phyloP scores from a whole-genome alignment of 805 yeast species.

The Wickerhamomyces silvicola region DNA sequence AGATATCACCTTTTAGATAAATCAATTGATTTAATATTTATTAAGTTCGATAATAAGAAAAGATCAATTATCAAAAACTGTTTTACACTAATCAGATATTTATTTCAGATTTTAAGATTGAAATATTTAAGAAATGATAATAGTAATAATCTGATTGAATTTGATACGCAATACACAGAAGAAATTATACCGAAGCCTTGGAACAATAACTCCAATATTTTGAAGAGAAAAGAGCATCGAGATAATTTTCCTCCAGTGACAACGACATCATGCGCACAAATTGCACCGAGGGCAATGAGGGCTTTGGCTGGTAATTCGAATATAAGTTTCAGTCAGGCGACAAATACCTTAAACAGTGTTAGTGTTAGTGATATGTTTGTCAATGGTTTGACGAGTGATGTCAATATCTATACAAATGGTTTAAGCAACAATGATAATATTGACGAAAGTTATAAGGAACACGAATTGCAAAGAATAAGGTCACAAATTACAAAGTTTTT shows the following conservation, averaged over 20 bases:
- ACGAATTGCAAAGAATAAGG: conserved; percentile 23
- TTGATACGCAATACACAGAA: conserved; percentile 19
- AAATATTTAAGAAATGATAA: conserved; percentile 22
- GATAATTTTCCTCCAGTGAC: conserved; percentile 7
- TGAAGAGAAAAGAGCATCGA: conserved; percentile 7
- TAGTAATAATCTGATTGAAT: conserved; percentile 13
- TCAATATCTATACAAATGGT: conserved; percentile 1
- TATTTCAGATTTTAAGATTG: conserved; percentile 26
- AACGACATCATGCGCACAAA: conserved; percentile 26
- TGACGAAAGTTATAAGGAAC: conserved; percentile 22
- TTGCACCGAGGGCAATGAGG: conserved; percentile 27
- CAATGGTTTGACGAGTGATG: conserved; percentile 20
- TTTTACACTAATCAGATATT: conserved; percentile 25
- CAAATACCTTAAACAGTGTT: conserved; percentile 13
- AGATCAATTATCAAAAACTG: conserved; percentile 27
- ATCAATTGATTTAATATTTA: conserved; percentile 25
- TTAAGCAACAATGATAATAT: conserved; percentile 5
- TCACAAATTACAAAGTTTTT: conserved; percentile 22
- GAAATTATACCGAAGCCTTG: conserved; percentile 23
- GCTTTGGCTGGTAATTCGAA: conserved; percentile 19
- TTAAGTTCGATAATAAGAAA: conserved; percentile 27
- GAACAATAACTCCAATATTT: conserved; percentile 11
- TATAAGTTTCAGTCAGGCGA: conserved; percentile 13
- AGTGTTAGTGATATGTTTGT: conserved; percentile 23
- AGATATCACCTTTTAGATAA: conserved; percentile 26